Conservation (phyloP, 2,329 filamentous ascomycete genomes). For the Fusarium domesticum region DNA sequence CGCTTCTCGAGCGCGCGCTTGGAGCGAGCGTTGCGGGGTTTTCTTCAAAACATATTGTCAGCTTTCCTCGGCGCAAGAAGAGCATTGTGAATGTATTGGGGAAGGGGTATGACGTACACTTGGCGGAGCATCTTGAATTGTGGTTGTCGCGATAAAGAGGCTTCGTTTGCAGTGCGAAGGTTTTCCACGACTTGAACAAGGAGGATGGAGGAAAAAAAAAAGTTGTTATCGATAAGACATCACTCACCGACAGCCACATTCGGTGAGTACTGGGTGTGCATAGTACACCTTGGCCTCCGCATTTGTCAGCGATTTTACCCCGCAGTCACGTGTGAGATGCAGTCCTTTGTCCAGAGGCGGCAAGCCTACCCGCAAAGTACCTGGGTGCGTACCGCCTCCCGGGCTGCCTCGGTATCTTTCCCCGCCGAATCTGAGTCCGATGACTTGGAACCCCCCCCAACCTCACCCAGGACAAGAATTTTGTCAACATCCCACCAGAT, state of each 20-base stretch:
- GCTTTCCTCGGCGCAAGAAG: not conserved
- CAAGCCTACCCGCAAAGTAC: not conserved
- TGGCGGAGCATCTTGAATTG: constrained; percentile 45
- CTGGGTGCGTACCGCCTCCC: constrained; percentile 15
- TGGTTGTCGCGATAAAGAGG: constrained; percentile 11
- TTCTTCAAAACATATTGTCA: constrained; percentile 37
- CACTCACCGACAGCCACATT: constrained; percentile 7
- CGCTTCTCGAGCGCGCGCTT: constrained; percentile 93
- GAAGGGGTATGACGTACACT: constrained; percentile 41
- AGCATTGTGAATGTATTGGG: too few species aligned
- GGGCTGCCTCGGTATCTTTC: constrained; percentile 30
- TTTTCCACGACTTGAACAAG: constrained; percentile 8
- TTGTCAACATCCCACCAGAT: not conserved
- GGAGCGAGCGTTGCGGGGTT: constrained; percentile 73
- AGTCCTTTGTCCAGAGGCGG: constrained; percentile 6
- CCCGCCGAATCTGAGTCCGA: constrained; percentile 22
- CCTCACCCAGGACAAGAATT: constrained; percentile 1
- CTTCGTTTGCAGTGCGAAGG: constrained; percentile 11
- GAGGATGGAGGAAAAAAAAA: constrained; percentile 28
- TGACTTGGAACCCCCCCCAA: constrained; percentile 4
- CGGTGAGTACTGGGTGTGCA: not conserved
- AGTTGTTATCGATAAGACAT: constrained; percentile 36
- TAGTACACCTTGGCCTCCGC: constrained; percentile 1
- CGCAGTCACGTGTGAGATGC: constrained; percentile 36
- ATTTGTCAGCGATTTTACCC: constrained; percentile 23